A percentile compares a stretch with the other conserved stretches of the same genome.
phyloP scores from a whole-genome alignment of 2,329 filamentous ascomycete genomes.

The Pestalotiopsis sp. region DNA sequence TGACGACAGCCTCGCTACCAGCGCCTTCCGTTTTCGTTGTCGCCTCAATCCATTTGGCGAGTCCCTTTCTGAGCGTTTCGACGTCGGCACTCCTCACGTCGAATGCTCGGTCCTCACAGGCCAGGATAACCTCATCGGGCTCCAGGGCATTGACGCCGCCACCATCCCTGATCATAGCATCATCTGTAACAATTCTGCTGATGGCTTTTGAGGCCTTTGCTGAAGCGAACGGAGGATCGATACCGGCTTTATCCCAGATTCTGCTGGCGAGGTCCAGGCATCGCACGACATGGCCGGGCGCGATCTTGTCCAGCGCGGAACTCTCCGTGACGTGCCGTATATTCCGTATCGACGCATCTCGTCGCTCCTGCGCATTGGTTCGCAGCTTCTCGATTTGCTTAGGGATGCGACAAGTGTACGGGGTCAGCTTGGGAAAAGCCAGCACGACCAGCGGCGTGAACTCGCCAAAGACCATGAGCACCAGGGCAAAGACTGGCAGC shows the following conservation, averaged over 20 bases:
- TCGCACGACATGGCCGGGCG: conserved; percentile 25
- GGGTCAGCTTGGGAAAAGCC: conserved; percentile 69
- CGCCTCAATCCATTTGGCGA: conserved; percentile 50
- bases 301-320: not conserved
- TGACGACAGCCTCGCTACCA: conserved; percentile 32
- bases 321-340: conserved; percentile 28
- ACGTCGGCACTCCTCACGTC: conserved; percentile 58
- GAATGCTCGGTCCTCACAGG: conserved; percentile 70
- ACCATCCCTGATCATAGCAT: conserved; percentile 62
- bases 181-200: conserved; percentile 69
- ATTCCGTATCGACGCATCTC: conserved; percentile 48
- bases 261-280: conserved; percentile 38
- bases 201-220: conserved; percentile 53
- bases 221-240: conserved; percentile 53
- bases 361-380: conserved; percentile 50
- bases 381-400: conserved; percentile 64
- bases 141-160: conserved; percentile 62
- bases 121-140: conserved; percentile 65
- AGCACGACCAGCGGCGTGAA: conserved; percentile 81
- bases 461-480: conserved; percentile 80
- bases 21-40: conserved; percentile 37
- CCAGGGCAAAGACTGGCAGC: conserved; percentile 73
- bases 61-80: conserved; percentile 47
- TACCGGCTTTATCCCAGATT: conserved; percentile 51
- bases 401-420: conserved; percentile 81